Base-by-base conservation (phyloP, 768 basidiomycete genomes). In the Mycena latifolia region DNA sequence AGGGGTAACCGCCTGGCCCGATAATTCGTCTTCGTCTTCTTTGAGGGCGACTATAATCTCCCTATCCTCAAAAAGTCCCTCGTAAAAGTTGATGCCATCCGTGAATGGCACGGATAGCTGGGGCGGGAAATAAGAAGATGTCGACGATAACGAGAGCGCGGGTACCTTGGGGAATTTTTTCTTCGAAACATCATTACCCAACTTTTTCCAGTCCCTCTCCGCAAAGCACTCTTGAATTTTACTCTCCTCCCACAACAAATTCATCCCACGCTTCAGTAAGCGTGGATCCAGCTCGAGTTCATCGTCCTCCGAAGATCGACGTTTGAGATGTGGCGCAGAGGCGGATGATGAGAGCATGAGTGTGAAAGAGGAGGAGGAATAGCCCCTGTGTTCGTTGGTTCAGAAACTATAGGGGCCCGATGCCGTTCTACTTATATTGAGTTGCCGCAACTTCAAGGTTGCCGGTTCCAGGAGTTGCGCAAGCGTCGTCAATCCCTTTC, bases 61-160 rank as follows among this genome's bases (percentile, higher is more conserved):
- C 8, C 7, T 6, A 25, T 52, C 29, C 17, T 52, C 29, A 18
- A 52, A 52, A 18, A 52, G 29, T 3, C 33, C 29, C 17, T n/a
- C 29, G 20, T 29, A 31, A 31, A 29, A 31, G 15, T 33, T 31
- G 2, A 31, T 9, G 9, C 50, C 50, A 2, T 52, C 50, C 9
- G 50, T 52, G 29, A 52, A 52, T 31, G 50, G 50, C n/a, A 29
- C 24, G 28, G 50, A 52, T 2, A 52, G n/a, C 50, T 52, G 12
- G 50, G 29, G 20, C n/a, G 27, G 29, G 27, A 29, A 20, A 52
- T 52, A 15, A 52, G 50, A 9, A 52, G 2, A 43, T 15, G 41
- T 22, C 41, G 41, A 43, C 20, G 41, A 20, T 22, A 14, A 37
- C 9, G 8, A 37, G 37, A 37, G 20, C 41, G n/a, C 7, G n/a